Evolutionary conservation across 306 rosid species (phyloP).

Genomic region (Gastrolobium bilobum): DNA sequence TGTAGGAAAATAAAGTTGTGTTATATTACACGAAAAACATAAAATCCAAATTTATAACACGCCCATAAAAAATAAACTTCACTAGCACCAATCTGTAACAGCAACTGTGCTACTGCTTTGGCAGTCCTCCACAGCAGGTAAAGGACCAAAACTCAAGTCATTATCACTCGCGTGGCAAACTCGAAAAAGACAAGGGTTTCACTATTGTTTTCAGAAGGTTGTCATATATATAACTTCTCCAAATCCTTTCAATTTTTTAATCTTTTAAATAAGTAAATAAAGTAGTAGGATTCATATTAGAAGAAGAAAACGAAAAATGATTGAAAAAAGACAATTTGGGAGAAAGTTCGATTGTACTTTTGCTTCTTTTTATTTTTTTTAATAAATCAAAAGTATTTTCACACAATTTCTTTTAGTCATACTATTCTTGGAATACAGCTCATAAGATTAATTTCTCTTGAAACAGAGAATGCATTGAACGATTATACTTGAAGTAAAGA

Average conservation of each 20-base stretch:
- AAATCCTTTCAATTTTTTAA: background rate
- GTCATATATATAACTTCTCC: background rate
- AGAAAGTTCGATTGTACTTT: constrained; percentile 28
- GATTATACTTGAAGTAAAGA: too few species aligned
- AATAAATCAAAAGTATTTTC: too few species aligned
- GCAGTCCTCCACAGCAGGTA: constrained; percentile 30
- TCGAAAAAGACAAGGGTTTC: constrained; percentile 9
- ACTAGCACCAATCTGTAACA: background rate
- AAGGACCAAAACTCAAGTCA: constrained; percentile 18
- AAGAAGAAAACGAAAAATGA: constrained; percentile 30
- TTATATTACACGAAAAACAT: too few species aligned
- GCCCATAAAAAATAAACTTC: constrained; percentile 1
- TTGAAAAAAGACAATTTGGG: background rate
- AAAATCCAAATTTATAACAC: too few species aligned
- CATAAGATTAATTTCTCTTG: too few species aligned
- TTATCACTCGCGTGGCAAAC: constrained; percentile 45
- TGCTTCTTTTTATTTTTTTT: background rate
- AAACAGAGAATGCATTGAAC: too few species aligned
- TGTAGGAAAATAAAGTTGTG: too few species aligned
- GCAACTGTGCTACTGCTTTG: background rate
- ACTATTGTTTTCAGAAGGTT: constrained; percentile 4
- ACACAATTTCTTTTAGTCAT: too few species aligned
- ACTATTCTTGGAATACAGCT: too few species aligned
- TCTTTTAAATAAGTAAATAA: background rate
- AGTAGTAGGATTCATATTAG: background rate